Evolutionary conservation across 2,329 filamentous ascomycete species (phyloP).

Genomic region (Didymella keratinophila): DNA sequence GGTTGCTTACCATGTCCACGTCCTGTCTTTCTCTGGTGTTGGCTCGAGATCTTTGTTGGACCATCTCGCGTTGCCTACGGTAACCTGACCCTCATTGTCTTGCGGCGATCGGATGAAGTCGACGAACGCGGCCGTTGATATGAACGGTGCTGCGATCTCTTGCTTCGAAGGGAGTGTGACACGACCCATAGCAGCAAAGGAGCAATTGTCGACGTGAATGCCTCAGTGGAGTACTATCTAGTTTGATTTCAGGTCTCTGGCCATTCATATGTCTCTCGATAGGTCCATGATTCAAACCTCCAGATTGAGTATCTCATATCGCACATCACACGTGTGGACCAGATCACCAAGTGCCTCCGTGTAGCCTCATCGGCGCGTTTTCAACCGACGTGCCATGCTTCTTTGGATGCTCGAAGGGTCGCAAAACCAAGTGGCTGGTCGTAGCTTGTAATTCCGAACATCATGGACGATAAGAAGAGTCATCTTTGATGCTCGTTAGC

Average conservation of each 20-base stretch:
- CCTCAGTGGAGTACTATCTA: neutral
- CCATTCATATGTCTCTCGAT: slow-evolving; percentile 2
- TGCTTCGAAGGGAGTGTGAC: neutral
- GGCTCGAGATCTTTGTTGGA: slow-evolving; percentile 39
- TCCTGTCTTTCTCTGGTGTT: slow-evolving; percentile 32
- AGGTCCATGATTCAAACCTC: neutral
- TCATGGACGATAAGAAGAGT: neutral
- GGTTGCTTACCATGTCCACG: slow-evolving; percentile 33
- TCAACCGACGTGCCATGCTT: slow-evolving; percentile 7
- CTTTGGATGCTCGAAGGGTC: too few relatives aligned
- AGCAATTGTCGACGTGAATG: neutral
- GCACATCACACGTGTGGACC: neutral
- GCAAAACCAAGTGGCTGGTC: neutral
- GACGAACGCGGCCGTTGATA: slow-evolving; percentile 32
- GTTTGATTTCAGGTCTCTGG: neutral
- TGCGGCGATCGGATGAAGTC: slow-evolving; percentile 26
- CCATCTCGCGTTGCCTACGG: slow-evolving; percentile 32
- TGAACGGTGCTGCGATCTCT: slow-evolving; percentile 22
- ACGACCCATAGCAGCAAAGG: neutral
- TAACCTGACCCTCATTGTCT: slow-evolving; percentile 22
- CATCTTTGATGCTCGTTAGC: neutral
- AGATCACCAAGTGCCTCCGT: neutral
- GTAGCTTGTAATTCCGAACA: neutral
- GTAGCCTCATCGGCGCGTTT: slow-evolving; percentile 12
- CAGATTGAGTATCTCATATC: neutral